phyloP scores from a whole-genome alignment of 768 basidiomycete genomes.

The Mycena crocata region DNA sequence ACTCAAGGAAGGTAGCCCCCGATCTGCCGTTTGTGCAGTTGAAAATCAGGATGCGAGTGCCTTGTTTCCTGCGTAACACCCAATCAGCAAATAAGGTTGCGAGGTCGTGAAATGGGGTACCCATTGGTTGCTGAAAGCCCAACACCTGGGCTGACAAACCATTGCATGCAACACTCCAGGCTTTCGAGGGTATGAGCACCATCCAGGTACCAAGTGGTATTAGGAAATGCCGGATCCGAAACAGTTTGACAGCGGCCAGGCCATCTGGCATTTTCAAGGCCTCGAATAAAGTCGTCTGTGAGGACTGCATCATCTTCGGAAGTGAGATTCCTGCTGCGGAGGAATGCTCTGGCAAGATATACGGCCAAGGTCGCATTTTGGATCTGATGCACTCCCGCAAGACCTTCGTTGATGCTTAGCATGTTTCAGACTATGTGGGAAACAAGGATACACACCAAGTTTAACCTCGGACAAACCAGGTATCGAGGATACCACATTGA shows the following conservation, averaged over 20 bases:
- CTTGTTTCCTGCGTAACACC: slow-evolving; percentile 37
- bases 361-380: slow-evolving; percentile 92
- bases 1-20: slow-evolving; percentile 74
- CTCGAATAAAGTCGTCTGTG: slow-evolving; percentile 65
- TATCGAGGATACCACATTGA: slow-evolving; percentile 68
- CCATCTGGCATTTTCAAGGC: slow-evolving; percentile 82
- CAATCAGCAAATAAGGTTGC: background rate
- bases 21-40: slow-evolving; percentile 95
- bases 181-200: slow-evolving; percentile 97
- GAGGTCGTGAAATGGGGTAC: slow-evolving; percentile 15
- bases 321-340: slow-evolving; percentile 51
- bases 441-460: slow-evolving; percentile 65
- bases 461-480: slow-evolving; percentile 64
- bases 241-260: slow-evolving; percentile 95
- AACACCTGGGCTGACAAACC: slow-evolving; percentile 79
- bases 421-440: background rate
- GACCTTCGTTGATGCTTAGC: slow-evolving; percentile 60
- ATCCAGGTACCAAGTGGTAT: slow-evolving; percentile 89
- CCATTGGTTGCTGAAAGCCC: slow-evolving; percentile 51
- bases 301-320: slow-evolving; percentile 49
- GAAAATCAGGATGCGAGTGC: slow-evolving; percentile 81
- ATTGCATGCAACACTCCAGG: slow-evolving; percentile 85
- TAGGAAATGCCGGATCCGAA: slow-evolving; percentile 61
- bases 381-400: slow-evolving; percentile 87
- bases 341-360: slow-evolving; percentile 74